Conservation (phyloP, 23 red algal genomes). For the Gracilaria caudata region DNA sequence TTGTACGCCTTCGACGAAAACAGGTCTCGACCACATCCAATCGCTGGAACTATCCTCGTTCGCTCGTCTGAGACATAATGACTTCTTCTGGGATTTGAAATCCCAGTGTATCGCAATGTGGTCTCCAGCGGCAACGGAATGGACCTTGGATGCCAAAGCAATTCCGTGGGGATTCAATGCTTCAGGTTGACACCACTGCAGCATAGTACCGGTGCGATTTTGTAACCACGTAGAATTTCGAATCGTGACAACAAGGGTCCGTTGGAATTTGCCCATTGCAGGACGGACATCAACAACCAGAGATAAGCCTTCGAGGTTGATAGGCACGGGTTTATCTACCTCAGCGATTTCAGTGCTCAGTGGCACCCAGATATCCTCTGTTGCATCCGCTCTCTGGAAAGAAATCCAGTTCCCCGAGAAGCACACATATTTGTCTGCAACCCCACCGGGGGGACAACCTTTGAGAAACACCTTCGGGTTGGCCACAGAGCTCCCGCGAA, state of each 20-base stretch:
- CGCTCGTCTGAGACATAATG: constrained; percentile 70
- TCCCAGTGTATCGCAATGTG: constrained; percentile 81
- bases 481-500: constrained; percentile 7
- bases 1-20: constrained; percentile 64
- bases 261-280: constrained; percentile 62
- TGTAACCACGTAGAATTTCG: constrained; percentile 70
- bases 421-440: constrained; percentile 69
- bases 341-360: constrained; percentile 67
- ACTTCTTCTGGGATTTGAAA: constrained; percentile 47
- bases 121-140: constrained; percentile 56
- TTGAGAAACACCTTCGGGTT: constrained; percentile 59
- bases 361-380: constrained; percentile 70
- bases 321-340: constrained; percentile 73
- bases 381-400: constrained; percentile 74
- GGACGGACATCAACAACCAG: constrained; percentile 81
- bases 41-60: constrained; percentile 60
- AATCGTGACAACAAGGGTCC: constrained; percentile 74
- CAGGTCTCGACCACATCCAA: constrained; percentile 86
- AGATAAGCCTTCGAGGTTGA: constrained; percentile 56
- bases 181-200: constrained; percentile 87
- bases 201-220: constrained; percentile 62
- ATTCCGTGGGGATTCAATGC: constrained; percentile 66
- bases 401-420: constrained; percentile 73
- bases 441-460: constrained; percentile 49
- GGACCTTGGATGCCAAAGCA: constrained; percentile 71